Evolutionary conservation across 2,329 filamentous ascomycete species (phyloP), one percentile per base, ranked within the genome.

Genomic region (Cordyceps cicadae): DNA sequence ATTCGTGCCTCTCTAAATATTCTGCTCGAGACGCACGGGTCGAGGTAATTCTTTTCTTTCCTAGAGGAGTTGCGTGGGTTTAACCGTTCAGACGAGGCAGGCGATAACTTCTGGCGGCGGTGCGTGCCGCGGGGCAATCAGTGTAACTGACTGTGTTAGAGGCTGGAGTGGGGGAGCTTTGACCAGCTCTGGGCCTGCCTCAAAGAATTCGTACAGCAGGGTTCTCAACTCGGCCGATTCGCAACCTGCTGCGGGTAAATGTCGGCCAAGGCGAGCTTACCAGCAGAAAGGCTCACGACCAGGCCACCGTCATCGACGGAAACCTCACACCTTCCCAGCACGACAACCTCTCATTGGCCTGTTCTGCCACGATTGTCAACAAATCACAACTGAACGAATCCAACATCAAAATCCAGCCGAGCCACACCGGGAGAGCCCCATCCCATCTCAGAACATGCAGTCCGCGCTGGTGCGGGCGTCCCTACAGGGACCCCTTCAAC

Each of bases 391-490:
- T 41, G 34, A 50, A 32, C 37, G 51, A 24, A 50, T 19, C 34
- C 3, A 60, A 19, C 8, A n/a, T 1, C 19, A 34, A 17, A 52
- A 17, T 32, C 3, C 37, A 34, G 43, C 24, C 17, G 5, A 51
- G 5, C 19, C 24, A 21, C 43, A 46, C 3, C 43, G 50, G n/a
- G 15, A n/a, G 41, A 49, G 53, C 39, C n/a, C 19, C 45, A 52
- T 32, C 43, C 57, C 61, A 54, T 46, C 66, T 37, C 19, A 29
- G 15, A 60, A 15, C 19, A 72, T 72, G 70, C 66, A 68, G 63
- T 67, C 67, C 63, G 67, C 69, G 49, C 61, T 73, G 49, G 64
- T 67, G 59, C 69, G 70, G 67, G 66, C 69, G 54, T 68, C 66
- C 64, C 68, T 72, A 55, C 65, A 67, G 62, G 63, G 61, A 32